These are phyloP conservation scores for Macrophomina tecta DNA, from an alignment of 2,329 filamentous ascomycete genomes.

Conservation along the genomic window DNA sequence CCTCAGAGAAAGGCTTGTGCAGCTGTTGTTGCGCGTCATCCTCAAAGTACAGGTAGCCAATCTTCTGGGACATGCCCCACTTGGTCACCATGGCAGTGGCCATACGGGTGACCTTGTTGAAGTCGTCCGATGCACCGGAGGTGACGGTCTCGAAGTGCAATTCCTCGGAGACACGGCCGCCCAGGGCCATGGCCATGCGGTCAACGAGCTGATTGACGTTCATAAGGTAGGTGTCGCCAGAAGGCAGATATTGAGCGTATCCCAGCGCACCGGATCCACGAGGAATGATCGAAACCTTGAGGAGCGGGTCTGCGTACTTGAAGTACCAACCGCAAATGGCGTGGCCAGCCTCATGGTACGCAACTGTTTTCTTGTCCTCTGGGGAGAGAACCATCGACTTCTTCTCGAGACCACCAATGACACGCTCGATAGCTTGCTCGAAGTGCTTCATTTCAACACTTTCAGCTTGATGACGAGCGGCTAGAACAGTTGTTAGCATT, in stretches of 20 bases:
- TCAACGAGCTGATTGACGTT: constrained; percentile 96
- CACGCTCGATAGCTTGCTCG: constrained; percentile 95
- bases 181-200: constrained; percentile 99
- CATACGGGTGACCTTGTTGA: constrained; percentile 97
- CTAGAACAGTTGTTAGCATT: constrained; percentile 61
- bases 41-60: constrained; percentile 91
- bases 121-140: constrained; percentile 92
- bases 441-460: constrained; percentile 89
- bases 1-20: constrained; percentile 94
- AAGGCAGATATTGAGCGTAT: constrained; percentile 96
- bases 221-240: constrained; percentile 92
- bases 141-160: constrained; percentile 97
- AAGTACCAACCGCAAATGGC: constrained; percentile 99
- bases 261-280: constrained; percentile 91
- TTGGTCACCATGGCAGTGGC: constrained; percentile 99
- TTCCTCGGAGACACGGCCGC: constrained; percentile 93
- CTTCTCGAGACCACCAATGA: constrained; percentile 95
- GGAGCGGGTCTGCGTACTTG: constrained; percentile 91
- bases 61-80: constrained; percentile 96
- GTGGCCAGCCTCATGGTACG: constrained; percentile 97
- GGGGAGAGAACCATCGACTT: constrained; percentile 93
- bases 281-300: constrained; percentile 98
- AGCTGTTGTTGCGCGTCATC: constrained; percentile 79
- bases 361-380: constrained; percentile 92
- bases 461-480: constrained; percentile 80